Percentiles rank a stretch among this genome's conserved stretches.
Evolutionary conservation across 805 yeast genomes (phyloP).

Genomic region (Maudiozyma barnettii): DNA sequence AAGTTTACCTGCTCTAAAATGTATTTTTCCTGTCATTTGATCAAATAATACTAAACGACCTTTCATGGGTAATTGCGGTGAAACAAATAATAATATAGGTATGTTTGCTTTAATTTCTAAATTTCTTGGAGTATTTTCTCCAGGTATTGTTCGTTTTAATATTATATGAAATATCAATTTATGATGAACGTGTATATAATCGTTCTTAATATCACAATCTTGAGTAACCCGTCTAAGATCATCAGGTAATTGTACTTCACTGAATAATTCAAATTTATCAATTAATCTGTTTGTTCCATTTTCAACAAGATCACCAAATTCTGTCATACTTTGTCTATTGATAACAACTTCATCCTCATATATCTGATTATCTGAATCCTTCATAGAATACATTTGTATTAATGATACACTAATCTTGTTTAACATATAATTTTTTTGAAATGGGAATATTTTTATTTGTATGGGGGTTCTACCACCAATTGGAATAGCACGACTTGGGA

Average conservation of each 20-base stretch:
- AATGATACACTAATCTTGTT: constrained; percentile 60
- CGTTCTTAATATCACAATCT: constrained; percentile 63
- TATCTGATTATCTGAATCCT: constrained; percentile 46
- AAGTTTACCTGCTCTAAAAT: constrained; percentile 33
- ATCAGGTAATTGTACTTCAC: constrained; percentile 55
- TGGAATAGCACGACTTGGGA: constrained; percentile 81
- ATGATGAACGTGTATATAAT: constrained; percentile 66
- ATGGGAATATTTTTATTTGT: constrained; percentile 62
- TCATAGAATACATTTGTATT: constrained; percentile 53
- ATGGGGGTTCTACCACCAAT: constrained; percentile 71
- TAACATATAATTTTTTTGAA: constrained; percentile 63
- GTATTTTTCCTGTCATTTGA: constrained; percentile 31
- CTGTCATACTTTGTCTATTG: constrained; percentile 39
- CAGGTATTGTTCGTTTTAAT: constrained; percentile 29
- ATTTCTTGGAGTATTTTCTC: constrained; percentile 57
- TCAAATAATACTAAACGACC: constrained; percentile 33
- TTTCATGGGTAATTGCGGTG: constrained; percentile 62
- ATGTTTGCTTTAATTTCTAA: constrained; percentile 82
- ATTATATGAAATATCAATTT: constrained; percentile 66
- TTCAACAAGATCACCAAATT: constrained; percentile 36
- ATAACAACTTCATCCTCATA: constrained; percentile 55
- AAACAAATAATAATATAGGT: constrained; percentile 61
- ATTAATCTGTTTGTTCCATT: constrained; percentile 22
- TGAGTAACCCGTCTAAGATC: constrained; percentile 68
- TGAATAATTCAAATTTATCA: constrained; percentile 57